Percentiles rank a stretch among this genome's conserved stretches.
Evolutionary conservation across 192 early-diverging fungal genomes (phyloP).

Genomic region (Backusella sp.): DNA sequence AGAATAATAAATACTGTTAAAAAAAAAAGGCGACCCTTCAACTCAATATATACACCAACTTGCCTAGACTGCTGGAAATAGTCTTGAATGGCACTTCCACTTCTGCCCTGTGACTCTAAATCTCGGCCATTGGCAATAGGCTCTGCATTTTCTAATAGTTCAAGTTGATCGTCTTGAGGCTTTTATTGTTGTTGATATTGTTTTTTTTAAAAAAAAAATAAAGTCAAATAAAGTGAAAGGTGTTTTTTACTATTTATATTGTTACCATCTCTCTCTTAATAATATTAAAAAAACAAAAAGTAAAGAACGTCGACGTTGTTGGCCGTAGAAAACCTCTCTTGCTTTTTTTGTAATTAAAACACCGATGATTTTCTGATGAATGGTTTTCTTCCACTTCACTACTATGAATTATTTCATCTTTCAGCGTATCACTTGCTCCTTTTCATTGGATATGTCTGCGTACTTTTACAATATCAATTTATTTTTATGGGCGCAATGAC

Average conservation of each 20-base stretch:
- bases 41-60: neutral
- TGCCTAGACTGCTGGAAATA: conserved; percentile 42
- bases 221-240: neutral
- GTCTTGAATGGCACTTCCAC: conserved; percentile 16
- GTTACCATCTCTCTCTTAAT: neutral
- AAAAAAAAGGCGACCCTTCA: no score
- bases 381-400: neutral
- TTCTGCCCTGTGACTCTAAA: conserved; percentile 11
- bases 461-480: no score
- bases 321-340: neutral
- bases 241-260: neutral
- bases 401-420: neutral
- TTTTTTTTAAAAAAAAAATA: neutral
- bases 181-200: neutral
- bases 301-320: neutral
- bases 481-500: no score
- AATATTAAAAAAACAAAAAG: neutral
- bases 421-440: no score
- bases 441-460: no score
- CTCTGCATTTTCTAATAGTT: conserved; percentile 1
- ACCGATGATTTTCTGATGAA: neutral
- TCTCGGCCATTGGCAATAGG: neutral
- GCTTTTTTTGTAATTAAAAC: neutral
- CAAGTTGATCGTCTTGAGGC: conserved; percentile 8
- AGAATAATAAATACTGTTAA: neutral